A percentile compares a stretch with the other conserved stretches of the same genome.
Evolutionary conservation across 1,139 yeast species (phyloP).

Genomic region (Insectozyma bohioensis): DNA sequence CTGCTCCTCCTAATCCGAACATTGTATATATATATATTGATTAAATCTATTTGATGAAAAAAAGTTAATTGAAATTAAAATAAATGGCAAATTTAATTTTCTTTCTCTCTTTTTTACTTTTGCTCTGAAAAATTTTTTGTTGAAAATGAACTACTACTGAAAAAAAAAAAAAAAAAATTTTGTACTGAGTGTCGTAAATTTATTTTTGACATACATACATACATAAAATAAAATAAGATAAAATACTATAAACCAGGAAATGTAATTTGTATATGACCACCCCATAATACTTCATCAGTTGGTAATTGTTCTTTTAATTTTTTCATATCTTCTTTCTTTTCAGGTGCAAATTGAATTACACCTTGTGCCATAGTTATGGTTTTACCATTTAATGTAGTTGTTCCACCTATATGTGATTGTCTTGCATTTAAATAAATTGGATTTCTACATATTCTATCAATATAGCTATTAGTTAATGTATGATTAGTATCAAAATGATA

Average conservation of each 20-base stretch:
- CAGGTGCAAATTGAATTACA: constrained; percentile 31
- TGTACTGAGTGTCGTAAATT: too few relatives aligned
- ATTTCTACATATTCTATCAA: constrained; percentile 22
- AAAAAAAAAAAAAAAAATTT: too few relatives aligned
- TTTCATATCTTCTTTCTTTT: constrained; percentile 26
- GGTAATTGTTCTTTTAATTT: constrained; percentile 22
- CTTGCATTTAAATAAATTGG: constrained; percentile 31
- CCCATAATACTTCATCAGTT: constrained; percentile 28
- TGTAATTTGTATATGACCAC: constrained; percentile 37
- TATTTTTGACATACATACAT: too few relatives aligned
- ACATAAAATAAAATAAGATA: too few relatives aligned
- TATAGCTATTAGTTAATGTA: constrained; percentile 21
- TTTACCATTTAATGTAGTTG: constrained; percentile 36
- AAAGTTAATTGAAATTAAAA: too few relatives aligned
- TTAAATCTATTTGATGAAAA: too few relatives aligned
- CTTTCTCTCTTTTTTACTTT: not conserved
- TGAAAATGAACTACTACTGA: too few relatives aligned
- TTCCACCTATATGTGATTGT: constrained; percentile 33
- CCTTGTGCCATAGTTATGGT: constrained; percentile 43
- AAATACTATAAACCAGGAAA: constrained; percentile 33
- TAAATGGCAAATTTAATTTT: not conserved
- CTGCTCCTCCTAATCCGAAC: constrained; percentile 85
- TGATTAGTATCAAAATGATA: constrained; percentile 35
- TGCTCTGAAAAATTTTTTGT: too few relatives aligned
- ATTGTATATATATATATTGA: constrained; percentile 18